Evolutionary conservation across 352 stramenopile genomes (phyloP), one percentile per base, ranked within the genome.

Genomic region (Phytophthora sansomeana): DNA sequence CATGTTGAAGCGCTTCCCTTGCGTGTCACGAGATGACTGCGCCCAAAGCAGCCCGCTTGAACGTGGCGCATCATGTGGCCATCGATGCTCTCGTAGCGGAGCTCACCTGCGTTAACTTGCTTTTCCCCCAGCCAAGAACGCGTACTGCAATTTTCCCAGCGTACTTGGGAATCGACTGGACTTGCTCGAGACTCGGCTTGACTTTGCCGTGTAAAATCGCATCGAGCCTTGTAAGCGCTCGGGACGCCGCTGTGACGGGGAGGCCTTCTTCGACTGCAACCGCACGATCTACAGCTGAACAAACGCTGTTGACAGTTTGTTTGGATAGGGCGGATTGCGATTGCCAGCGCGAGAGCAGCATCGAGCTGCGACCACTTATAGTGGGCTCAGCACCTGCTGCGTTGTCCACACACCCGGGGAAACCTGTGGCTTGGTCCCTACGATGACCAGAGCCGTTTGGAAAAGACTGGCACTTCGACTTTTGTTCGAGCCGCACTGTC

Each of bases 201-300:
- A n/a, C n/a, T n/a, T n/a, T n/a, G n/a, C n/a, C n/a, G n/a, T 9
- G 14, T 24, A 9, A 19, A 24, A 39, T 59, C 48, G 58, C n/a
- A n/a, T n/a, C n/a, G 48, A 38, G 19, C 58, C 21, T 39, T 35
- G 51, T 55, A 19, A 49, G 14, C 42, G 19, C 28, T n/a, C 21
- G 48, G n/a, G n/a, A n/a, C 29, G 47, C 14, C 14, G 36, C 44
- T 69, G 61, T 69, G 61, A 51, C 61, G 46, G 61, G 61, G 61
- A 35, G n/a, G 38, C 19, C 13, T n/a, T n/a, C n/a, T n/a, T n/a
- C n/a, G n/a, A n/a, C 17, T 43, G 29, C 50, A 57, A 58, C 24
- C 17, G 21, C 38, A 69, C 52, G 44, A 63, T 42, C 32, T 14
- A 38, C 29, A 19, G 48, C 41, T 50, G 55, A 26, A 67, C 44